Conservation (phyloP, 2,329 filamentous ascomycete species). For the Epichloe baconii region DNA sequence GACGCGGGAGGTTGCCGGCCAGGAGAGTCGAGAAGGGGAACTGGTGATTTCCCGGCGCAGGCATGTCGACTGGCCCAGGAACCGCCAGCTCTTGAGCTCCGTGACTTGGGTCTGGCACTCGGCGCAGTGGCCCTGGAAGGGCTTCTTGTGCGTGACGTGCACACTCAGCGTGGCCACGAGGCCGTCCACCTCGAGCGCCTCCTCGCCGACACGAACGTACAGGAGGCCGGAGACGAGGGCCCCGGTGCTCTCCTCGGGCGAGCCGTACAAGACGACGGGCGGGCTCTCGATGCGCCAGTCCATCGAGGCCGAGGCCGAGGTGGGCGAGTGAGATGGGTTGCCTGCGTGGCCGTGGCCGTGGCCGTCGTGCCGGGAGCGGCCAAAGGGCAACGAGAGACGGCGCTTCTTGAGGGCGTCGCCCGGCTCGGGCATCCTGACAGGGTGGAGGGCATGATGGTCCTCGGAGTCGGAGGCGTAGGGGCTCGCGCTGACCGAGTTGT, state of each 20-base stretch:
- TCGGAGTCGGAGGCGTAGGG: conserved; percentile 24
- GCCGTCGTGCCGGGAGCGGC: conserved; percentile 9
- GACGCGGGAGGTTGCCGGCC: conserved; percentile 71
- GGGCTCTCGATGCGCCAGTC: conserved; percentile 67
- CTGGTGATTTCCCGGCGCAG: conserved; percentile 48
- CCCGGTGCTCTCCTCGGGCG: conserved; percentile 61
- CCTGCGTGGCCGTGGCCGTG: conserved; percentile 18
- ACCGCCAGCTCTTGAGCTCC: conserved; percentile 67
- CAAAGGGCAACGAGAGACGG: conserved; percentile 28
- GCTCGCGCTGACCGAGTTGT: conserved; percentile 18
- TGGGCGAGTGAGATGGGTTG: conserved; percentile 14
- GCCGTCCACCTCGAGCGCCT: conserved; percentile 51
- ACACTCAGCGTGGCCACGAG: conserved; percentile 62
- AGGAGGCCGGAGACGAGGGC: conserved; percentile 78
- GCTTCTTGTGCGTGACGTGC: conserved; percentile 64
- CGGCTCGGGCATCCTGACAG: conserved; percentile 26
- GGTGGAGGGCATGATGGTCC: conserved; percentile 11
- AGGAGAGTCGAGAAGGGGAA: conserved; percentile 87
- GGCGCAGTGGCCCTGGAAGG: conserved; percentile 64
- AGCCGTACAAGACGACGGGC: conserved; percentile 72
- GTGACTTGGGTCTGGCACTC: conserved; percentile 62
- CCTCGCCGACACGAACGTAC: conserved; percentile 57
- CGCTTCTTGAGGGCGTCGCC: conserved; percentile 27
- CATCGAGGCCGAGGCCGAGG: conserved; percentile 19
- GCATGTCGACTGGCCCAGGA: conserved; percentile 46